Base-by-base conservation (phyloP, 495 filamentous ascomycete genomes). In the Aspergillus leporis region DNA sequence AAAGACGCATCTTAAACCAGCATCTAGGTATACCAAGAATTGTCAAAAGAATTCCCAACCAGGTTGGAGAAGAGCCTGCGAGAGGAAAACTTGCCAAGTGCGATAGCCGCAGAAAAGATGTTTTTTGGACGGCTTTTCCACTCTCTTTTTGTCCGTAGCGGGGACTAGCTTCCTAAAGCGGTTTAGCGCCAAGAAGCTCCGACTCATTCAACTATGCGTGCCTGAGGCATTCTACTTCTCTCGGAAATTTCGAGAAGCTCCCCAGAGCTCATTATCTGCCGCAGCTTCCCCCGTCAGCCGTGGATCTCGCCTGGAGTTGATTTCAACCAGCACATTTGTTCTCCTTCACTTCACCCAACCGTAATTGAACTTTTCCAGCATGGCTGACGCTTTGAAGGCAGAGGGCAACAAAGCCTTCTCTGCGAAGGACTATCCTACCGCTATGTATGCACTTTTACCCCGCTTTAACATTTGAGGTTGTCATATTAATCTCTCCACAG, bases 331-430 rank as follows among this genome's bases (percentile, higher is more conserved):
- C 16, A 51, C 31, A 21, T 34, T 53, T 51, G 45, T 41, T 19
- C n/a, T n/a, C n/a, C 40, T 58, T 55, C 21, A 48, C 38, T 49
- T 19, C 36, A n/a, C 14, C 14, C 38, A 41, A 41, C 38, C 12
- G 38, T 18, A 16, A 41, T 14, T 16, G 38, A 41, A 41, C 14
- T n/a, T 14, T 41, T 3, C 18, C 62, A 76, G 5, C 40, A 83
- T 83, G 81, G 79, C 81, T 60, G 79, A 83, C 70, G 74, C 80
- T 69, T 84, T 98, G 64, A 98, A 98, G 82, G 91, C 93, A 62
- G 87, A 93, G 71, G 94, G 94, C 81, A 98, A 98, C 80, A 95
- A 96, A 77, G 92, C 94, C 76, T 98, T 98, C 71, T 86, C 91
- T 61, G 92, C 88, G 50, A 98, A 98, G 82, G 90, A 97, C 68